Conservation (phyloP, 352 stramenopile species). For the Pythium vanterpoolii region DNA sequence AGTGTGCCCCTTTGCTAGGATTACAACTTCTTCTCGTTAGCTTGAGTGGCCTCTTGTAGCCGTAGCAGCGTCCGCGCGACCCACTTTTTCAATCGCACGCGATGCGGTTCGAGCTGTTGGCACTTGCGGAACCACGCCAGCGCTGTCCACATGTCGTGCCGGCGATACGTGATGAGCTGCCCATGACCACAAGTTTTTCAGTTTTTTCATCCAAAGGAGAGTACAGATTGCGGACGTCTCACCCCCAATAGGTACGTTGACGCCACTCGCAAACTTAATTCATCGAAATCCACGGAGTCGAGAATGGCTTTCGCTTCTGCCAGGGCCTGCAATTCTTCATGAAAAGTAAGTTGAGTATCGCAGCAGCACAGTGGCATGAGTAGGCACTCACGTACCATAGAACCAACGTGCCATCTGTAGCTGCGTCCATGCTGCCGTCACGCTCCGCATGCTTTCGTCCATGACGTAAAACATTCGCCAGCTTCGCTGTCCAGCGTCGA, state of each 20-base stretch:
- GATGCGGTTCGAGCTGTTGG: conserved; percentile 31
- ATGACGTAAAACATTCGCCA: conserved; percentile 57
- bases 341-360: background rate
- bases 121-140: conserved; percentile 49
- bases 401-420: conserved; percentile 73
- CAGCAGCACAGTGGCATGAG: background rate
- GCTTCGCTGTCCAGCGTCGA: conserved; percentile 35
- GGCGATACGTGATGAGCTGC: conserved; percentile 37
- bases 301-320: background rate
- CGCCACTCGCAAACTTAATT: background rate
- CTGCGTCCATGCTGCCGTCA: conserved; percentile 7
- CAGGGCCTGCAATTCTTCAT: background rate
- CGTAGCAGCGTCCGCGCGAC: conserved; percentile 37
- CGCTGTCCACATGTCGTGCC: conserved; percentile 39
- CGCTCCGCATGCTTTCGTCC: conserved; percentile 28
- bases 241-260: conserved; percentile 50
- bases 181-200: background rate
- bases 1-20: background rate
- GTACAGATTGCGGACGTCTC: background rate
- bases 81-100: conserved; percentile 47
- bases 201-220: background rate
- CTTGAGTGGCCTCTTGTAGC: conserved; percentile 28
- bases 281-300: background rate
- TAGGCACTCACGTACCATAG: conserved; percentile 44
- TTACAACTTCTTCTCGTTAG: background rate